Base-by-base conservation (phyloP, 139 green algal species). In the Chlamydomonas sp. region DNA sequence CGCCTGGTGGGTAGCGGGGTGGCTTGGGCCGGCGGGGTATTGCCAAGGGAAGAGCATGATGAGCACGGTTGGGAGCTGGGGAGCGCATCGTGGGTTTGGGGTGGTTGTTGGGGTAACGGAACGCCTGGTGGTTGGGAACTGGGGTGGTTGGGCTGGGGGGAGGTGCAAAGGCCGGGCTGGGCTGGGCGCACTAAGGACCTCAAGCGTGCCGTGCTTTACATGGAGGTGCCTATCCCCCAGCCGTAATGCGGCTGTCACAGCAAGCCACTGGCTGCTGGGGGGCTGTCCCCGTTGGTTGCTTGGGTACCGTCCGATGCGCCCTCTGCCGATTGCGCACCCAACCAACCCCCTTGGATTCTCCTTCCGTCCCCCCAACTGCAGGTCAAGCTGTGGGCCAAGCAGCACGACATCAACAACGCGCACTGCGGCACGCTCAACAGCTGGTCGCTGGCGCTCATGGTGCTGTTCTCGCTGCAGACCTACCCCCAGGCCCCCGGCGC, bases 321-420 rank as follows among this genome's bases (percentile, higher is more conserved):
- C 8, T n/a, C 4, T 15, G 14, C 67, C 8, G 4, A 6, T 73
- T 16, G 67, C 9, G 67, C 3, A 12, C 67, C 14, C 67, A 73
- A 73, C 14, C 67, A 73, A 12, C 5, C 67, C 10, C 69, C 69
- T 49, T 16, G 17, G 5, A 2, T 57, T 17, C 58, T 1, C 16
- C 77, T 57, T 18, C 16, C 57, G 4, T 18, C 18, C 77, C 59
- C 77, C 3, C 77, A 17, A 12, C 15, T n/a, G 1, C 83, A 88
- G 83, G 83, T 88, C 4, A 88, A 88, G 83, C 68, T 77, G 20
- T 88, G 73, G 73, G 83, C 83, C 72, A 88, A 88, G 83, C 31
- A 76, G 58, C 83, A 88, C 83, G 83, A 81, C 83, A 82, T 88
- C 49, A 88, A 88, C 83, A n/a, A 58, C 8, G 74, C 73, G 8